phyloP scores from a whole-genome alignment of 176 grass and related monocot species.

The Chloris gayana region DNA sequence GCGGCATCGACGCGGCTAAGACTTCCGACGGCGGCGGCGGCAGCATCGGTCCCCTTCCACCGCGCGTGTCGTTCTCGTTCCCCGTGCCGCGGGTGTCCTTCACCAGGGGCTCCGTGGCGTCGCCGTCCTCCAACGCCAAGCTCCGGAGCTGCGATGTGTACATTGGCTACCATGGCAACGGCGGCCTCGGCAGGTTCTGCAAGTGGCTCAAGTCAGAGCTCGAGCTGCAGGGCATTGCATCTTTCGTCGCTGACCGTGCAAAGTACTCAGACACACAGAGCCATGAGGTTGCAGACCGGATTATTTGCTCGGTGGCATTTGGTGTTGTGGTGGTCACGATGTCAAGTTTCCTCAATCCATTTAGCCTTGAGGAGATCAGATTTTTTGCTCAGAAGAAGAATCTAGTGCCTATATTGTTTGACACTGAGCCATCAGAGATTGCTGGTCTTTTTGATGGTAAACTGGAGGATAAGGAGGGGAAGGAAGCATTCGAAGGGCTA shows the following conservation, averaged over 20 bases:
- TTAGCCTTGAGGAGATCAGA: conserved; percentile 91
- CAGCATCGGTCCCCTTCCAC: conserved; percentile 14
- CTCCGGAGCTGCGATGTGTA: conserved; percentile 92
- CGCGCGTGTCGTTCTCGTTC: conserved; percentile 91
- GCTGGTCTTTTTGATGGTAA: conserved; percentile 67
- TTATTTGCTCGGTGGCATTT: conserved; percentile 82
- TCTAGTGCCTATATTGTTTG: conserved; percentile 79
- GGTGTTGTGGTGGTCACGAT: conserved; percentile 80
- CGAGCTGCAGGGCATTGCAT: conserved; percentile 94
- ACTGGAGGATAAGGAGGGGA: conserved; percentile 86
- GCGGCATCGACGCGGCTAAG: conserved; percentile 66
- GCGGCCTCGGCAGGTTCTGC: conserved; percentile 82
- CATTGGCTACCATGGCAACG: conserved; percentile 88
- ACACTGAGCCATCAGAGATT: conserved; percentile 71
- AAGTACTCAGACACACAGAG: conserved; percentile 91
- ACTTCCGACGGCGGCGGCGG: conserved; percentile 56
- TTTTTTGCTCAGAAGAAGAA: conserved; percentile 99
- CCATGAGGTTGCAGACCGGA: conserved; percentile 89
- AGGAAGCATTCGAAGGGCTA: conserved; percentile 89
- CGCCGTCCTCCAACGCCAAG: conserved; percentile 92
- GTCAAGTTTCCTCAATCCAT: conserved; percentile 82
- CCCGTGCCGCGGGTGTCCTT: conserved; percentile 88
- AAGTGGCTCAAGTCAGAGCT: conserved; percentile 98
- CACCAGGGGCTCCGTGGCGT: conserved; percentile 61
- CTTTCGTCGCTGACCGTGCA: conserved; percentile 80